A percentile compares a stretch with the other conserved stretches of the same genome.
phyloP scores from a whole-genome alignment of 202 grass and related monocot genomes.

The Zoysia matrella region DNA sequence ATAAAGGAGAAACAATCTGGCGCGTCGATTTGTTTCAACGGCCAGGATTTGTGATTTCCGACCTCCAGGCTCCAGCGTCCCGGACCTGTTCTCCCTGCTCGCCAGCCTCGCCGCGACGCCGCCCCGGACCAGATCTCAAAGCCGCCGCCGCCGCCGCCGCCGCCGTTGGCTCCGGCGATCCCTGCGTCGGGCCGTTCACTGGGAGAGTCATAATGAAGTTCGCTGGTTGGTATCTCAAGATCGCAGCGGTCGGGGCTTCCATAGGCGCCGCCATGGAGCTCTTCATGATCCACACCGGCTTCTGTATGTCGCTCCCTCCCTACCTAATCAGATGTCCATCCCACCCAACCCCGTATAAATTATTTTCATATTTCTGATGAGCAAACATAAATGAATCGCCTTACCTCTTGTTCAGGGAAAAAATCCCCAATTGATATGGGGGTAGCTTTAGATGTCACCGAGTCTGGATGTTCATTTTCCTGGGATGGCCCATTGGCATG shows the following conservation, averaged over 20 bases:
- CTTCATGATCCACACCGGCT: slow-evolving; percentile 91
- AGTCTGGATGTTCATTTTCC: background rate
- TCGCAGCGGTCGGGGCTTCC: slow-evolving; percentile 56
- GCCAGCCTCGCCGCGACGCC: background rate
- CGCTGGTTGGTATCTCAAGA: slow-evolving; percentile 78
- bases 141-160: background rate
- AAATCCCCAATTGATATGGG: background rate
- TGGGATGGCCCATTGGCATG: background rate
- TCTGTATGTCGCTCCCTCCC: slow-evolving; percentile 44
- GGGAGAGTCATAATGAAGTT: slow-evolving; percentile 50
- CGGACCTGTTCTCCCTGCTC: background rate
- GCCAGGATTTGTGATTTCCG: background rate
- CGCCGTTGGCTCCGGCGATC: background rate
- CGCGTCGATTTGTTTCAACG: background rate
- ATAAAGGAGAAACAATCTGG: background rate
- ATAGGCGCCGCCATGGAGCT: slow-evolving; percentile 81
- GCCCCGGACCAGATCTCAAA: background rate
- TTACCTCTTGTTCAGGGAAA: background rate
- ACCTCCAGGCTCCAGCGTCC: no score
- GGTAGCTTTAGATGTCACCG: background rate
- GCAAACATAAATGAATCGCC: background rate
- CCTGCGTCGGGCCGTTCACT: background rate
- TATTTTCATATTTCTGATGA: background rate
- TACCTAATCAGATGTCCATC: background rate
- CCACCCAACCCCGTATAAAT: background rate